Conservation (phyloP, 164 flowering plant genomes). For the Akebia trifoliata region DNA sequence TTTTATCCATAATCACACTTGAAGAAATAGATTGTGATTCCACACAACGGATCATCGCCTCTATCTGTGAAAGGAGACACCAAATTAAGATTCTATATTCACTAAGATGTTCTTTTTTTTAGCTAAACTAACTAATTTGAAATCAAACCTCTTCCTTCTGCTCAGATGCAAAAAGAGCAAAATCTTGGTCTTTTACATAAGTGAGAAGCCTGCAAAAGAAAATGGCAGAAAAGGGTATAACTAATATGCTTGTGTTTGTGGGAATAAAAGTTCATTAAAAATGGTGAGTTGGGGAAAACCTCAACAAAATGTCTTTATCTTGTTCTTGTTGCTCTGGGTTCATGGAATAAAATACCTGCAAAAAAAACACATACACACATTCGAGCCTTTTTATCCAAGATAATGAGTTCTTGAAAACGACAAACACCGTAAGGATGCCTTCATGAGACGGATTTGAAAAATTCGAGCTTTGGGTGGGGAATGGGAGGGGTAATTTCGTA, state of each 20-base stretch:
- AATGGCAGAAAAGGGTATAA: not conserved
- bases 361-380: too few species aligned
- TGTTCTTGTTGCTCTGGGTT: conserved; percentile 39
- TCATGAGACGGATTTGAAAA: too few species aligned
- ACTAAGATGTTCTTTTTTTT: too few species aligned
- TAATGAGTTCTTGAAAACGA: too few species aligned
- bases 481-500: too few species aligned
- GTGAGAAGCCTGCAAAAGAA: conserved; percentile 50
- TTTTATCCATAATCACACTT: conserved; percentile 17
- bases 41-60: conserved; percentile 34
- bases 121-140: conserved; percentile 1
- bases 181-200: conserved; percentile 30
- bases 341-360: conserved; percentile 64
- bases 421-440: too few species aligned
- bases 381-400: too few species aligned
- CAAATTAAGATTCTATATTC: conserved; percentile 3
- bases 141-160: conserved; percentile 65
- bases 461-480: too few species aligned
- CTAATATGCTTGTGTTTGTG: not conserved
- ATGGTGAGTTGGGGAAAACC: conserved; percentile 35
- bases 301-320: conserved; percentile 35
- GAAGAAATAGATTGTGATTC: conserved; percentile 14
- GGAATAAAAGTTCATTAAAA: not conserved
- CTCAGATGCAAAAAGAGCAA: conserved; percentile 40
- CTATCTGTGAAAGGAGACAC: conserved; percentile 42